phyloP scores from a whole-genome alignment of 2,329 filamentous ascomycete species.

The Pseudovirgaria hyperparasitica region DNA sequence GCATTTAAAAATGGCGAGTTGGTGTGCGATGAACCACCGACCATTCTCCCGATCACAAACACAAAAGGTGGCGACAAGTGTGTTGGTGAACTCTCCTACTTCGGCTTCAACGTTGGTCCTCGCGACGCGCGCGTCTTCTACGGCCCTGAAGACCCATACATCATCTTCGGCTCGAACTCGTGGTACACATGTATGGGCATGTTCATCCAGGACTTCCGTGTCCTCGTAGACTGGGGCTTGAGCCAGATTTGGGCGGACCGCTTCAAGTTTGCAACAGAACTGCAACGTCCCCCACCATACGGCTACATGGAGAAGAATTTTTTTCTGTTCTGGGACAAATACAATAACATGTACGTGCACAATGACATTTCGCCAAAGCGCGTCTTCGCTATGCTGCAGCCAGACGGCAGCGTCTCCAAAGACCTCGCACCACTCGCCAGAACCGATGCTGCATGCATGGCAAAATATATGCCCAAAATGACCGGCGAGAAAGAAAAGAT shows the following conservation, averaged over 20 bases:
- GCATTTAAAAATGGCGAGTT: slow-evolving; percentile 30
- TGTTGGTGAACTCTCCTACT: slow-evolving; percentile 28
- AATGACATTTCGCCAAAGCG: slow-evolving; percentile 40
- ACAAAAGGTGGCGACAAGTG: slow-evolving; percentile 36
- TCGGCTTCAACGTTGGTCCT: slow-evolving; percentile 37
- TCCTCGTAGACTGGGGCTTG: slow-evolving; percentile 33
- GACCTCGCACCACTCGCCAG: slow-evolving; percentile 32
- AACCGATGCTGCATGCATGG: slow-evolving; percentile 35
- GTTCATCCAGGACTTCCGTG: slow-evolving; percentile 42
- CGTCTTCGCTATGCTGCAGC: slow-evolving; percentile 33
- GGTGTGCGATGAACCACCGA: slow-evolving; percentile 29
- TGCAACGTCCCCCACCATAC: slow-evolving; percentile 37
- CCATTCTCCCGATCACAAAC: slow-evolving; percentile 33
- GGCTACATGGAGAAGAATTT: slow-evolving; percentile 46
- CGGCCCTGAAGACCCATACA: slow-evolving; percentile 37
- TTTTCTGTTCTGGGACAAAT: slow-evolving; percentile 46
- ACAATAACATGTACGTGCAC: slow-evolving; percentile 37
- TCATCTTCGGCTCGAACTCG: slow-evolving; percentile 45
- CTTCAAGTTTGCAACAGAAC: slow-evolving; percentile 36
- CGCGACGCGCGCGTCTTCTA: slow-evolving; percentile 48
- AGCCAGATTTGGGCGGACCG: slow-evolving; percentile 14
- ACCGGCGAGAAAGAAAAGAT: slow-evolving; percentile 31
- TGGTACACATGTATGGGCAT: slow-evolving; percentile 43
- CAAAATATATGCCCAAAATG: slow-evolving; percentile 31
- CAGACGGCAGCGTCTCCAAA: slow-evolving; percentile 34